Conservation (phyloP, 257 asterid genomes). For the Mitragyna speciosa region DNA sequence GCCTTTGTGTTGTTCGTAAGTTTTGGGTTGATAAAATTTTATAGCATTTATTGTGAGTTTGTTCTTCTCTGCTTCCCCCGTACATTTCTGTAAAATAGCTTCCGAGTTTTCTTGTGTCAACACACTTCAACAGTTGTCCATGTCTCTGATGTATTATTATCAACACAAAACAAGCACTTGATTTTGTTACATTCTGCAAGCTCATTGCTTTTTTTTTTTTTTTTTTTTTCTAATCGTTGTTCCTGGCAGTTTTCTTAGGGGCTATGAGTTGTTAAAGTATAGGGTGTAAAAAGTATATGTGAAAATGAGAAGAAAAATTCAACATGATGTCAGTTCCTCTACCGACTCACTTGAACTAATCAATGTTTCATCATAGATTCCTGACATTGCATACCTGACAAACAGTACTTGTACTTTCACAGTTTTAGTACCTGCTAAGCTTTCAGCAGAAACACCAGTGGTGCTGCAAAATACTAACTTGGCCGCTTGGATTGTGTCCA, state of each 20-base stretch:
- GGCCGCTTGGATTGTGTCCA: conserved; percentile 16
- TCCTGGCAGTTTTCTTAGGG: background rate
- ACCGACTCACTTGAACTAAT: conserved; percentile 17
- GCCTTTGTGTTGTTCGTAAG: no score
- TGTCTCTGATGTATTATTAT: conserved; percentile 27
- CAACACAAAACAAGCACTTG: background rate
- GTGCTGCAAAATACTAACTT: conserved; percentile 2
- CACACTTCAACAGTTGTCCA: conserved; percentile 21
- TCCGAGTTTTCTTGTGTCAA: no score
- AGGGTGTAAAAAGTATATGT: conserved; percentile 6
- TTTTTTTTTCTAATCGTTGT: background rate
- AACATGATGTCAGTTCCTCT: conserved; percentile 34
- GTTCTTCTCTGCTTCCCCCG: no score
- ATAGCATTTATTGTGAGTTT: no score
- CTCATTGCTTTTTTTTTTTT: conserved; percentile 1
- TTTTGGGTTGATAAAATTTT: no score
- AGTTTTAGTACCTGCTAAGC: conserved; percentile 14
- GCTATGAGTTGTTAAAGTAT: conserved; percentile 4
- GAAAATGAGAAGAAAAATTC: conserved; percentile 16
- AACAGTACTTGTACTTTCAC: conserved; percentile 14
- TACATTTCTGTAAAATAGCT: no score
- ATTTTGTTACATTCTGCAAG: background rate
- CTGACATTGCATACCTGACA: conserved; percentile 22
- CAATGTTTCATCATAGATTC: conserved; percentile 31
- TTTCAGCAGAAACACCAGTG: conserved; percentile 7